Evolutionary conservation across 1,139 yeast species (phyloP).

Genomic region (Debaryomyces fabryi): DNA sequence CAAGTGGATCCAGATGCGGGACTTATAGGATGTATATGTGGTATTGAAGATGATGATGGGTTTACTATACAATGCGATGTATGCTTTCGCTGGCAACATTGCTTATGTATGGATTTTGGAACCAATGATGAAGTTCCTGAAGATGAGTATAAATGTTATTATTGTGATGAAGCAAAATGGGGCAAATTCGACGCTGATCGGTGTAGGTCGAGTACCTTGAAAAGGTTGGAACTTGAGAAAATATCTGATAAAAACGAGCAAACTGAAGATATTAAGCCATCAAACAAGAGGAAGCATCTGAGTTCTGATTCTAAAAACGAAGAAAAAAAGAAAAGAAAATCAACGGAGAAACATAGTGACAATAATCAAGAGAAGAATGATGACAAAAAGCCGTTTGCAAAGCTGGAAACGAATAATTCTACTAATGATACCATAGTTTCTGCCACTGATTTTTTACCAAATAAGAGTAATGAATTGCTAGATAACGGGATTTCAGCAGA

Average conservation of each 20-base stretch:
- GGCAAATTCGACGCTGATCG: constrained; percentile 50
- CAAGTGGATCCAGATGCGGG: constrained; percentile 82
- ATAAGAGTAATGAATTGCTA: constrained; percentile 41
- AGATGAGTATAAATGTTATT: constrained; percentile 74
- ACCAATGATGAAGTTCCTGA: constrained; percentile 81
- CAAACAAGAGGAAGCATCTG: constrained; percentile 34
- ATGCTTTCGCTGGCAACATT: constrained; percentile 95
- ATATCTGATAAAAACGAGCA: constrained; percentile 10
- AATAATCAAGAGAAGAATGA: constrained; percentile 8
- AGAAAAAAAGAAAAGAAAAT: constrained; percentile 16
- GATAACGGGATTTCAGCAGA: constrained; percentile 50
- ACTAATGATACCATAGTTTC: neutral
- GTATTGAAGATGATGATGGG: constrained; percentile 88
- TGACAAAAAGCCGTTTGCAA: constrained; percentile 11
- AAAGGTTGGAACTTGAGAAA: constrained; percentile 37
- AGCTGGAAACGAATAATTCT: neutral
- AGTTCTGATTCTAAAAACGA: constrained; percentile 20
- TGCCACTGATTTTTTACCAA: constrained; percentile 28
- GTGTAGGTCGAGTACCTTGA: constrained; percentile 38
- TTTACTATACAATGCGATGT: constrained; percentile 92
- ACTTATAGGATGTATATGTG: constrained; percentile 87
- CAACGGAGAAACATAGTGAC: constrained; percentile 5
- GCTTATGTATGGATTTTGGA: constrained; percentile 79
- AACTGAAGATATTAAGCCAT: constrained; percentile 9
- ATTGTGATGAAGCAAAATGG: constrained; percentile 64